phyloP scores from a whole-genome alignment of 495 filamentous ascomycete genomes.

The Podospora fimiseda region DNA sequence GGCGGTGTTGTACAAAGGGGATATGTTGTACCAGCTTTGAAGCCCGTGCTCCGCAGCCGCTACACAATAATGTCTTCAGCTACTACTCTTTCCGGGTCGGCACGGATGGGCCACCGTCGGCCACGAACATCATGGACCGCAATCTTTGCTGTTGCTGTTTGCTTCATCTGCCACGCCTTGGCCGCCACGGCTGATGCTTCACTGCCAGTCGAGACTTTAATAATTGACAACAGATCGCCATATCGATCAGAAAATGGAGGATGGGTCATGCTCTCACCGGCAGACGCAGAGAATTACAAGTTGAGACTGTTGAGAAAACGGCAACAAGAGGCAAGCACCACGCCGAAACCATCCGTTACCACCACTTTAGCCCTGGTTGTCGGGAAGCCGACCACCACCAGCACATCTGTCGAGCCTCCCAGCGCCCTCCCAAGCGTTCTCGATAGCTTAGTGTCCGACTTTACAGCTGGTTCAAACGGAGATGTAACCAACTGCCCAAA shows the following conservation, averaged over 20 bases:
- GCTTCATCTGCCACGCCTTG: slow-evolving; percentile 23
- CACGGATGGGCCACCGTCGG: too few relatives aligned
- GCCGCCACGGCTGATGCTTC: slow-evolving; percentile 23
- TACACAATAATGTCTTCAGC: slow-evolving; percentile 20
- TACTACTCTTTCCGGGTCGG: neutral
- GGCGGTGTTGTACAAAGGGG: slow-evolving; percentile 17
- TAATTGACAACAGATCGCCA: slow-evolving; percentile 33
- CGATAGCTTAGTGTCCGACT: slow-evolving; percentile 66
- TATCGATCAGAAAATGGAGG: slow-evolving; percentile 22
- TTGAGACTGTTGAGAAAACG: slow-evolving; percentile 5
- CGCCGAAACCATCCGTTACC: slow-evolving; percentile 20
- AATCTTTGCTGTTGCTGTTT: slow-evolving; percentile 30
- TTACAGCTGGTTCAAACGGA: slow-evolving; percentile 40
- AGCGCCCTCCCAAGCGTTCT: slow-evolving; percentile 61
- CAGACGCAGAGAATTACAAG: slow-evolving; percentile 19
- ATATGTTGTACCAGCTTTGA: slow-evolving; percentile 21
- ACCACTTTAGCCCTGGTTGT: slow-evolving; percentile 33
- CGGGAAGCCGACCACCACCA: slow-evolving; percentile 25
- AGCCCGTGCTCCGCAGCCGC: slow-evolving; percentile 15
- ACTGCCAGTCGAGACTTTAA: slow-evolving; percentile 27
- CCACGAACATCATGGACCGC: slow-evolving; percentile 24
- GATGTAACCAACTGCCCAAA: slow-evolving; percentile 46
- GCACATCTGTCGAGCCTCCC: slow-evolving; percentile 24
- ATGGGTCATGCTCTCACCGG: slow-evolving; percentile 37
- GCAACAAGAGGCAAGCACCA: neutral